Conservation (phyloP, 352 stramenopile genomes). For the Pythium biforme region DNA sequence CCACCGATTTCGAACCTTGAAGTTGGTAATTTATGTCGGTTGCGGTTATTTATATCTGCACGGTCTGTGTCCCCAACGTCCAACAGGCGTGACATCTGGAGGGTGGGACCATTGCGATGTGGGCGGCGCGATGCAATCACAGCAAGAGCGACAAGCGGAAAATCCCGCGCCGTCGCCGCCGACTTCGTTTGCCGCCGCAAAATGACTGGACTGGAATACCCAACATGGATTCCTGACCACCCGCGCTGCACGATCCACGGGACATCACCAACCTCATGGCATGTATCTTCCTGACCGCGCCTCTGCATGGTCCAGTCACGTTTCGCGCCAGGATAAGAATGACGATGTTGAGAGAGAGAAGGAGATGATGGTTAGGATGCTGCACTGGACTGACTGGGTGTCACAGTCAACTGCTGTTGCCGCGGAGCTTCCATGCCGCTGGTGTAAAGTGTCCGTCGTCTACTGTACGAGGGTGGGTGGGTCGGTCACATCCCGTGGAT, state of each 20-base stretch:
- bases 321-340: slow-evolving; percentile 1
- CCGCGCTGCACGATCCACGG: not conserved
- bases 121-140: slow-evolving; percentile 3
- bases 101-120: slow-evolving; percentile 3
- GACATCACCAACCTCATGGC: too few species aligned
- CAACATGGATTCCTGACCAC: not conserved
- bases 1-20: slow-evolving; percentile 8
- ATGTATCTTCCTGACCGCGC: too few species aligned
- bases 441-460: not conserved
- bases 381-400: not conserved
- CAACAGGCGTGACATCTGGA: slow-evolving; percentile 25
- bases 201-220: not conserved
- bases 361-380: not conserved
- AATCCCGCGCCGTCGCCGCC: not conserved
- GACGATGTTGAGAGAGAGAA: not conserved
- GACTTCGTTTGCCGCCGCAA: not conserved
- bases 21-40: slow-evolving; percentile 25
- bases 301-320: slow-evolving; percentile 2
- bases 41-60: slow-evolving; percentile 9
- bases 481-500: slow-evolving; percentile 4
- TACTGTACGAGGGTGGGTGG: not conserved
- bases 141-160: not conserved
- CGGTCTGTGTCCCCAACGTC: slow-evolving; percentile 5
- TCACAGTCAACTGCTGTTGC: not conserved
- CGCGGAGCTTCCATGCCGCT: not conserved